phyloP scores from a whole-genome alignment of 2,329 filamentous ascomycete genomes.

The Furcasterigmium furcatum region DNA sequence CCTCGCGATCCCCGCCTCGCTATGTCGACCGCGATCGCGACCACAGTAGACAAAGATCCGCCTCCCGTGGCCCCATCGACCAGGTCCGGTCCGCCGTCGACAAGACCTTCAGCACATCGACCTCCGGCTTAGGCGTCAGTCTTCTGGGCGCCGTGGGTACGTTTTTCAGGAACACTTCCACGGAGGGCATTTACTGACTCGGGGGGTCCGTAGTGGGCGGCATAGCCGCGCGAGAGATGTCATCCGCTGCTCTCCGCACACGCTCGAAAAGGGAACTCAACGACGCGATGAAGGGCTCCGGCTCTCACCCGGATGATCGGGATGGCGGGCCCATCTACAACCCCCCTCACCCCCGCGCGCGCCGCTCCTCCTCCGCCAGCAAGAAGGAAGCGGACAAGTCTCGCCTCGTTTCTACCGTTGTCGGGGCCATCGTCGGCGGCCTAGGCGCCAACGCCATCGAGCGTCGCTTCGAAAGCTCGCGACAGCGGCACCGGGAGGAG shows the following conservation, averaged over 20 bases:
- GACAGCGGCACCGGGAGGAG: conserved; percentile 27
- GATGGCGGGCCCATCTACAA: background rate
- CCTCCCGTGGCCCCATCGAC: conserved; percentile 27
- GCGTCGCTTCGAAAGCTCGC: conserved; percentile 35
- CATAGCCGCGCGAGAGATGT: conserved; percentile 46
- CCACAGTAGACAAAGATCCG: conserved; percentile 1
- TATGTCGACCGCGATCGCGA: background rate
- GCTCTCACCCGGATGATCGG: background rate
- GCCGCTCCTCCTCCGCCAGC: background rate
- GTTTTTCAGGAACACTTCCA: no score
- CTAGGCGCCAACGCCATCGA: conserved; percentile 50
- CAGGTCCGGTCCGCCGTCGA: conserved; percentile 38
- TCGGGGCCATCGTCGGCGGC: conserved; percentile 53
- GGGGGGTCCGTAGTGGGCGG: conserved; percentile 55
- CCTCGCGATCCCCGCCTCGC: conserved; percentile 16
- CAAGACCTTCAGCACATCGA: conserved; percentile 44
- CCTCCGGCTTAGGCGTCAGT: conserved; percentile 45
- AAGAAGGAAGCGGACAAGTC: conserved; percentile 22
- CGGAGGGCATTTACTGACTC: no score
- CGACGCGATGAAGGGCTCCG: background rate
- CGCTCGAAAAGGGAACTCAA: background rate
- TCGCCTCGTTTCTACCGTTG: conserved; percentile 43
- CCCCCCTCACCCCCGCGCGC: conserved; percentile 4
- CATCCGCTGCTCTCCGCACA: conserved; percentile 29
- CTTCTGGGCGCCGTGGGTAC: conserved; percentile 51